Percentiles rank a stretch among this genome's conserved stretches.
phyloP scores from a whole-genome alignment of 371 early-diverging fungal genomes.

The Mortierella sp. region DNA sequence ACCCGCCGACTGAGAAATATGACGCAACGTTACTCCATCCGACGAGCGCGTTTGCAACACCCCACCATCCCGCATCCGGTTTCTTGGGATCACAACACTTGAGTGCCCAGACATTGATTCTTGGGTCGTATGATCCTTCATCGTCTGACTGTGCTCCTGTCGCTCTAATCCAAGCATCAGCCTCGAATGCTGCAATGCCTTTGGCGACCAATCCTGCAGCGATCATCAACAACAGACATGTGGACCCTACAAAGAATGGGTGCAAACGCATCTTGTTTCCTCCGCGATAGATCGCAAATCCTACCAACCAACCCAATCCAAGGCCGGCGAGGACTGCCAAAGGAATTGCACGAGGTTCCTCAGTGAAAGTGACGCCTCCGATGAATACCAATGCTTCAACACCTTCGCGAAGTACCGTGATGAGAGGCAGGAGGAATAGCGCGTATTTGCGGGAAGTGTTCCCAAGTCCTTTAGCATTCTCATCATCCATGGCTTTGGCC shows the following conservation, averaged over 20 bases:
- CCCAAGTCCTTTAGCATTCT: conserved; percentile 35
- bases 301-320: conserved; percentile 71
- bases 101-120: conserved; percentile 57
- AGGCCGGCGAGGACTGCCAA: conserved; percentile 78
- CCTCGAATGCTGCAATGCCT: conserved; percentile 57
- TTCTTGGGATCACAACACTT: conserved; percentile 51
- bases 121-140: conserved; percentile 57
- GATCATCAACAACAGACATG: conserved; percentile 76
- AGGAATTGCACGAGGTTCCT: conserved; percentile 76
- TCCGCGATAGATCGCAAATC: conserved; percentile 75
- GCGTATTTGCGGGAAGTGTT: conserved; percentile 60
- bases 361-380: conserved; percentile 79
- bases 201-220: conserved; percentile 80
- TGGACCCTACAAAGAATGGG: conserved; percentile 80
- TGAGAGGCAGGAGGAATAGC: conserved; percentile 80
- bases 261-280: conserved; percentile 73
- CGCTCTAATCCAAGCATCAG: conserved; percentile 46
- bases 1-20: conserved; percentile 59
- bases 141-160: conserved; percentile 59
- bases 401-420: conserved; percentile 85
- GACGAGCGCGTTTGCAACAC: conserved; percentile 76
- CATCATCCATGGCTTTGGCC: conserved; percentile 61
- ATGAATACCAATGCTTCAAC: conserved; percentile 85
- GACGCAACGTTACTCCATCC: conserved; percentile 73
- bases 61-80: conserved; percentile 71